Conservation (phyloP, 2,329 filamentous ascomycete genomes). For the Sporothrix luriei region DNA sequence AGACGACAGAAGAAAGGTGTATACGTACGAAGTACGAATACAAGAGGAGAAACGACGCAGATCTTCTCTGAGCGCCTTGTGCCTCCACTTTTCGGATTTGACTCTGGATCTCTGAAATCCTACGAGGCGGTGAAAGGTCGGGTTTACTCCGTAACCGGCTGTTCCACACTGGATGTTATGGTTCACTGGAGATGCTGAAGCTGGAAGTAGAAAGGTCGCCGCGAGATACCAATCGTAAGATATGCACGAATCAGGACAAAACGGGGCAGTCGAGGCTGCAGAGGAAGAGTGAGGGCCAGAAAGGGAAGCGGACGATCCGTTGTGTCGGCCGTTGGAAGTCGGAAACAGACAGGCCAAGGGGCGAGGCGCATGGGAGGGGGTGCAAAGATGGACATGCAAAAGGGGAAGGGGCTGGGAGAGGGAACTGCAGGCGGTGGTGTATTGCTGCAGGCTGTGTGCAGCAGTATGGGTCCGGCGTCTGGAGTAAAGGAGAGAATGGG, state of each 20-base stretch:
- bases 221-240: constrained; percentile 8
- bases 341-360: not conserved
- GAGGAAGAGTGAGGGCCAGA: not conserved
- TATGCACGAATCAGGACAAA: not conserved
- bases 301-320: not conserved
- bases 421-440: constrained; percentile 4
- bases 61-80: constrained; percentile 16
- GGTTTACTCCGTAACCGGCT: not conserved
- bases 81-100: constrained; percentile 6
- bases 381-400: constrained; percentile 2
- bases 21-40: too few relatives aligned
- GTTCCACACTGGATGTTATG: constrained; percentile 15
- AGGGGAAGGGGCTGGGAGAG: not conserved
- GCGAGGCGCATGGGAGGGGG: constrained; percentile 11
- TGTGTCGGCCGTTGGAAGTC: not conserved
- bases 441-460: constrained; percentile 11
- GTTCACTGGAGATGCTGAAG: constrained; percentile 14
- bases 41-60: constrained; percentile 18
- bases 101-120: not conserved
- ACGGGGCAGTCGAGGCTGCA: not conserved
- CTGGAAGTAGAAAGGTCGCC: constrained; percentile 16
- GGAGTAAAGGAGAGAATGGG: constrained; percentile 21
- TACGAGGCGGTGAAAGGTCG: constrained; percentile 22
- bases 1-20: not conserved
- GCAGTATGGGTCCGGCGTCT: constrained; percentile 11